Evolutionary conservation across 768 basidiomycete species (phyloP).

Genomic region (Ephemerocybe angulata): DNA sequence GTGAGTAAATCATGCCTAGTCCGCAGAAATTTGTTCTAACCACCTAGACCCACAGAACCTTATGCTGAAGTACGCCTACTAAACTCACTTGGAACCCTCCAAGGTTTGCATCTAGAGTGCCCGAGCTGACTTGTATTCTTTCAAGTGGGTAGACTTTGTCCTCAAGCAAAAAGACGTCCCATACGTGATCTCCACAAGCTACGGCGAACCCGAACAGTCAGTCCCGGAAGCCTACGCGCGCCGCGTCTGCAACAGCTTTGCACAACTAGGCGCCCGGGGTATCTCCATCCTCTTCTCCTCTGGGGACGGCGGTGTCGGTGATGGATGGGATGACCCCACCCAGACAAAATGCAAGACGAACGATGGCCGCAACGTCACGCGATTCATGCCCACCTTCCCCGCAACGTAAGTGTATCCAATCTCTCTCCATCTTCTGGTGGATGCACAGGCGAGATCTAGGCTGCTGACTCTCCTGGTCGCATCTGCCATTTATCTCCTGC

Average conservation of each 20-base stretch:
- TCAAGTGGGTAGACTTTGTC: conserved; percentile 60
- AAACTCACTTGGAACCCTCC: too few species aligned
- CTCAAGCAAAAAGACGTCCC: conserved; percentile 44
- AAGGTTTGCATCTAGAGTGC: neutral
- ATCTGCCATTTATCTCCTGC: too few species aligned
- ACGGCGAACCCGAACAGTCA: conserved; percentile 70
- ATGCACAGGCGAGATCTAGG: too few species aligned
- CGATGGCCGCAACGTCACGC: conserved; percentile 57
- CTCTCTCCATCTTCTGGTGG: too few species aligned
- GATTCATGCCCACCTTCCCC: conserved; percentile 61
- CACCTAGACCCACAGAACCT: conserved; percentile 16
- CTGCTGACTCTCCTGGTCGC: too few species aligned
- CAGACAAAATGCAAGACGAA: conserved; percentile 53
- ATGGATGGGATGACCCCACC: conserved; percentile 52
- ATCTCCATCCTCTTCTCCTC: conserved; percentile 64
- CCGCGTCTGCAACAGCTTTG: conserved; percentile 57
- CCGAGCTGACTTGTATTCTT: too few species aligned
- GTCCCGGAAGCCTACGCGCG: conserved; percentile 56
- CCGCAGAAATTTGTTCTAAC: too few species aligned
- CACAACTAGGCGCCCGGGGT: conserved; percentile 68
- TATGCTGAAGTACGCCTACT: conserved; percentile 16
- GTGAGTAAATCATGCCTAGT: too few species aligned
- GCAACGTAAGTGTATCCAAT: too few species aligned
- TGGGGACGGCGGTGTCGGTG: conserved; percentile 70
- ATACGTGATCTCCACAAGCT: conserved; percentile 66